phyloP scores from a whole-genome alignment of 306 rosid species.

The Glycine tomentella region DNA sequence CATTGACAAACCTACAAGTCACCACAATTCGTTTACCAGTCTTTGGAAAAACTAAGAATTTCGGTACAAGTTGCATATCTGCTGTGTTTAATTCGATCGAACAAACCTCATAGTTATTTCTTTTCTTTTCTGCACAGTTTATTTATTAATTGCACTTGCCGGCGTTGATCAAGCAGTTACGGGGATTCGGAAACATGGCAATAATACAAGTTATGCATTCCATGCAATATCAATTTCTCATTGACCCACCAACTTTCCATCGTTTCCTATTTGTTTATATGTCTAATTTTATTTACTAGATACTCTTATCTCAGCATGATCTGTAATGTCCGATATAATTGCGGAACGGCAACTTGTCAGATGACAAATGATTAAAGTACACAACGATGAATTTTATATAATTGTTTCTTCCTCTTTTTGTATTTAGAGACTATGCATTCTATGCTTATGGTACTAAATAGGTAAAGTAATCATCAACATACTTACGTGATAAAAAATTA shows the following conservation, averaged over 20 bases:
- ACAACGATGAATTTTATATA: not conserved
- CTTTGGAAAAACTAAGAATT: not conserved
- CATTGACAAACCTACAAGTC: not conserved
- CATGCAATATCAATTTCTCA: constrained; percentile 25
- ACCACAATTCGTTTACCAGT: constrained; percentile 17
- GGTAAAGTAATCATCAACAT: not conserved
- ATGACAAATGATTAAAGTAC: not conserved
- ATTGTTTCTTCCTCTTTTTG: not conserved
- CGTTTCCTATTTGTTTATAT: not conserved
- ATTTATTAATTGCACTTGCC: constrained; percentile 3
- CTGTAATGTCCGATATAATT: not conserved
- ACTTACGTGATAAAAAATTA: too few relatives aligned
- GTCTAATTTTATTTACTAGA: not conserved
- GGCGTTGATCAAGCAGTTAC: constrained; percentile 26
- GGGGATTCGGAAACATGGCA: constrained; percentile 31
- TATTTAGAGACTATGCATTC: not conserved
- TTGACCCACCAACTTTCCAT: constrained; percentile 38
- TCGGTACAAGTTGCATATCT: not conserved
- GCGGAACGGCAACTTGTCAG: not conserved
- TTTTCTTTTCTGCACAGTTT: not conserved
- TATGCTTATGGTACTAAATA: not conserved
- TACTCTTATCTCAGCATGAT: constrained; percentile 6
- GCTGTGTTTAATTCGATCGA: constrained; percentile 10
- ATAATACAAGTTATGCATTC: not conserved
- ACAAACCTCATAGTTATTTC: not conserved